Percentiles rank a stretch among this genome's conserved stretches.
These are phyloP conservation scores for Agarophyton chilense DNA, from an alignment of 23 red algal genomes.

Conservation along the genomic window DNA sequence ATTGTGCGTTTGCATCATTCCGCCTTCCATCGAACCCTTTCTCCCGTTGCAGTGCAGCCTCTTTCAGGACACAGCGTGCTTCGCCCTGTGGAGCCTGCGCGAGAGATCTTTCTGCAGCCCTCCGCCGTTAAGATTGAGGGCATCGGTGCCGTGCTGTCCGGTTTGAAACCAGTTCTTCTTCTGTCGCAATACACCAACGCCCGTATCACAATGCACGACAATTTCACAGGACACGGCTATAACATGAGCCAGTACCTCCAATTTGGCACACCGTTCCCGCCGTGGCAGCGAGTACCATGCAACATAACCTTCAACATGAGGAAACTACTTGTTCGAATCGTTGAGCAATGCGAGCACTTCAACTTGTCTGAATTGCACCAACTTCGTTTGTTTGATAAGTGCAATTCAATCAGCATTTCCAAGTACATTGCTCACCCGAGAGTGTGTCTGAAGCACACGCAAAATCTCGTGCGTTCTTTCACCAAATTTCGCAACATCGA, in stretches of 20 bases:
- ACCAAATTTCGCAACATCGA: not conserved
- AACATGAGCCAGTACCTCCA: constrained; percentile 1
- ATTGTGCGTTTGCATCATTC: not conserved
- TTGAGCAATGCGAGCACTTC: not conserved
- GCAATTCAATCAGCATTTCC: not conserved
- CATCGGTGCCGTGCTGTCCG: constrained; percentile 32
- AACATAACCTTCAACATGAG: constrained; percentile 10
- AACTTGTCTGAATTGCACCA: not conserved
- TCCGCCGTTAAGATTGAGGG: constrained; percentile 17
- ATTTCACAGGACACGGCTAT: constrained; percentile 23
- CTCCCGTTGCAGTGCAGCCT: not conserved
- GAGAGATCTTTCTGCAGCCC: constrained; percentile 3
- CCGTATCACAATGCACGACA: constrained; percentile 23
- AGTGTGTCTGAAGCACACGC: constrained; percentile 17
- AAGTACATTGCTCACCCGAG: constrained; percentile 29
- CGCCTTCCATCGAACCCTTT: not conserved
- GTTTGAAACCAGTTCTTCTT: constrained; percentile 27
- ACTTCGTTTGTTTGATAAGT: not conserved
- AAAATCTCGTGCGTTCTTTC: not conserved
- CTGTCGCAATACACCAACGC: constrained; percentile 9
- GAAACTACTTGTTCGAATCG: not conserved
- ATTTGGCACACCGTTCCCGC: not conserved
- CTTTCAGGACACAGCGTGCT: too few species aligned
- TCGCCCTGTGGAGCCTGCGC: too few species aligned
- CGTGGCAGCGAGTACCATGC: not conserved